Evolutionary conservation across 495 filamentous ascomycete species (phyloP).

Genomic region (Articulospora tetracladia): DNA sequence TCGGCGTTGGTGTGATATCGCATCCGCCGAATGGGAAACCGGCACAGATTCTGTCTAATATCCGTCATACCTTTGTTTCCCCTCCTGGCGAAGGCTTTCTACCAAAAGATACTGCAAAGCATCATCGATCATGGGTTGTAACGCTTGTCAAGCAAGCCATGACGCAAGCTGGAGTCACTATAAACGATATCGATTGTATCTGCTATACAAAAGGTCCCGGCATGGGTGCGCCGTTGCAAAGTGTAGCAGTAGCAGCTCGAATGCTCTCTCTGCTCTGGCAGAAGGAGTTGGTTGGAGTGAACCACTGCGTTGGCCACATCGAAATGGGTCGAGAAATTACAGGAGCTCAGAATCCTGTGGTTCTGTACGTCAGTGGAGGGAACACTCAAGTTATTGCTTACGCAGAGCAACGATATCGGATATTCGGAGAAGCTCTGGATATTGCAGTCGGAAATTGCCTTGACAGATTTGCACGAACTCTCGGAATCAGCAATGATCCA

Average conservation of each 20-base stretch:
- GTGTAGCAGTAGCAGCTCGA: conserved; percentile 79
- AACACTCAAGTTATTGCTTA: conserved; percentile 99
- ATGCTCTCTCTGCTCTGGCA: conserved; percentile 80
- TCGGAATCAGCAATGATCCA: conserved; percentile 90
- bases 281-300: conserved; percentile 86
- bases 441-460: conserved; percentile 98
- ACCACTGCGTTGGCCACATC: conserved; percentile 97
- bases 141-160: conserved; percentile 74
- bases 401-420: conserved; percentile 87
- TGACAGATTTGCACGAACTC: conserved; percentile 88
- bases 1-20: conserved; percentile 88
- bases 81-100: conserved; percentile 94
- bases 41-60: conserved; percentile 81
- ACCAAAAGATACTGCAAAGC: conserved; percentile 90
- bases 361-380: conserved; percentile 92
- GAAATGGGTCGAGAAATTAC: conserved; percentile 98
- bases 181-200: conserved; percentile 77
- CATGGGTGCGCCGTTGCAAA: conserved; percentile 94
- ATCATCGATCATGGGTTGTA: conserved; percentile 85
- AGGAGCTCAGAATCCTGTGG: conserved; percentile 84
- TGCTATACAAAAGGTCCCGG: conserved; percentile 95
- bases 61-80: conserved; percentile 88
- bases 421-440: conserved; percentile 96
- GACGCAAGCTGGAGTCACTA: conserved; percentile 54
- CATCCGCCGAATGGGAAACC: conserved; percentile 61